Conservation (phyloP, 306 rosid species). For the Quercus rubra region DNA sequence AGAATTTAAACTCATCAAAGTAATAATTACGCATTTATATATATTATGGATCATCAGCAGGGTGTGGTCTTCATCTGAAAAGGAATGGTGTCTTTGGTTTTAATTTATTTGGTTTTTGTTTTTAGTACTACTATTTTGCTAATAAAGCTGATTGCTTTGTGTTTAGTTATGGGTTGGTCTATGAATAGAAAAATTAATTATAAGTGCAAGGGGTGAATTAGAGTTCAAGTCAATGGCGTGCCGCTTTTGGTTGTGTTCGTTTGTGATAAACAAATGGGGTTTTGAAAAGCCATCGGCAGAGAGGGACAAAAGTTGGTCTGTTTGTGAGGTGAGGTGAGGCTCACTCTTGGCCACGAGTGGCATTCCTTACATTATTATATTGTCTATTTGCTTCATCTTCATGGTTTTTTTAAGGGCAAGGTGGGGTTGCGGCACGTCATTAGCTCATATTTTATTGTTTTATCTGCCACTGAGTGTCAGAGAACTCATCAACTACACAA, state of each 20-base stretch:
- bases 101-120: neutral
- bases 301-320: no score
- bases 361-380: no score
- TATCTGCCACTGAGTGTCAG: no score
- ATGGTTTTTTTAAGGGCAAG: no score
- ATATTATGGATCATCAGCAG: neutral
- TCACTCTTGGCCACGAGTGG: no score
- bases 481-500: no score
- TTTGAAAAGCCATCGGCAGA: neutral
- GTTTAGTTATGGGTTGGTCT: neutral
- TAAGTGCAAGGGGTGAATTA: neutral
- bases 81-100: neutral
- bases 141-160: neutral
- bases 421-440: no score
- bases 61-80: neutral
- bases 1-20: neutral
- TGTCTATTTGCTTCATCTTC: no score
- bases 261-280: neutral
- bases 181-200: neutral
- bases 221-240: constrained; percentile 14
- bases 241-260: constrained; percentile 3
- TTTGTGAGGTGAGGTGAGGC: no score
- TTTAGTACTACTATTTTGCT: neutral
- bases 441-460: no score
- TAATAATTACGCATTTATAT: neutral